Evolutionary conservation across 2,329 filamentous ascomycete species (phyloP), one percentile per base, ranked within the genome.

Genomic region (Nemania sp.): DNA sequence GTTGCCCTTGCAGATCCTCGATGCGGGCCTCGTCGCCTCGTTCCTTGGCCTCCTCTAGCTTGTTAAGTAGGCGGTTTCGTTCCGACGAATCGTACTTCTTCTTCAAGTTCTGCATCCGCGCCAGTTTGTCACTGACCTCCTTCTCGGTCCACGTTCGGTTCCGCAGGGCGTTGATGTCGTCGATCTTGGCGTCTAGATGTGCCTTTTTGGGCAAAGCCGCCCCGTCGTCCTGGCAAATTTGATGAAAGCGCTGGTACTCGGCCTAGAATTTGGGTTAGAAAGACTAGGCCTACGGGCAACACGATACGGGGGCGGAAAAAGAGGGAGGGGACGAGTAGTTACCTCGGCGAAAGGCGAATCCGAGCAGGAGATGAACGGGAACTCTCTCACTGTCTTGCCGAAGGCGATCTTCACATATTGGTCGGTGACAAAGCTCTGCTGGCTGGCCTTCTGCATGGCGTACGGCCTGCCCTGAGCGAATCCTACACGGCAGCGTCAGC

Each of bases 321-420:
- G 22, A 5, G 49, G 22, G 15, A 23, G 36, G 7, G 26, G 9
- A 36, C 19, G 41, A 7, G 17, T 28, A 41, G 79, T 60, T 76
- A 90, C 88, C 72, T 94, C 91, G n/a, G 88, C 90, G 66, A 97
- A 89, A 36, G 80, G 78, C 44, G 86, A 84, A 70, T 96, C 92
- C 0, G 94, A 97, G 68, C 93, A 92, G 59, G 88, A 87, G 57
- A 94, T 87, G 71, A 97, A 97, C 4, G 92, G 91, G 74, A 91
- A 97, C 30, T 92, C 86, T 69, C 88, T 88, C 67, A 91, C 82
- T 0, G 89, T 81, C 64, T 92, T 91, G 40, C 94, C 94, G 68
- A 96, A 89, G 6, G 90, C 86, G 36, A 90, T 86, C 49, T 86
- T 77, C 26, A 90, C 84, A 68, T 97, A 97, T 69, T 92, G 88